Conservation (phyloP, 805 yeast genomes). For the Ogataea neopini region DNA sequence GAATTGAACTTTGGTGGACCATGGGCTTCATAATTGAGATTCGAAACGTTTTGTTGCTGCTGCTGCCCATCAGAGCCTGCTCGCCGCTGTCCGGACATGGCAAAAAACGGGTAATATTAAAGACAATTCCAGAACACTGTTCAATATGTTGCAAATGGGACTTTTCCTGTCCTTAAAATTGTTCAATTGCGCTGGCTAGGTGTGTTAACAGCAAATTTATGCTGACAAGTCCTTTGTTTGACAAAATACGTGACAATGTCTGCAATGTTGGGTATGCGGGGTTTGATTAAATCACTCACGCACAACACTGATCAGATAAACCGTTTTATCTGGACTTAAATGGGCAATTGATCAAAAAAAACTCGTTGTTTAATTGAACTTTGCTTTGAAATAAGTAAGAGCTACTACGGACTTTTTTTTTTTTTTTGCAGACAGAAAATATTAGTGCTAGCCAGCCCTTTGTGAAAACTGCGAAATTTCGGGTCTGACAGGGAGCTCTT, state of each 20-base stretch:
- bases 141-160: too few relatives aligned
- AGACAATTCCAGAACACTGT: too few relatives aligned
- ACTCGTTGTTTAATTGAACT: neutral
- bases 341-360: neutral
- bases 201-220: neutral
- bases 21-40: neutral
- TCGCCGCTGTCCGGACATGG: neutral
- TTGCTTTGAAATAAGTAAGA: too few relatives aligned
- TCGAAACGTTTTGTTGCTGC: neutral
- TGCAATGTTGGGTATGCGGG: too few relatives aligned
- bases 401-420: too few relatives aligned
- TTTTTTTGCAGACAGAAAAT: neutral
- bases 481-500: neutral
- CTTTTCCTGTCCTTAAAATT: neutral
- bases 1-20: slow-evolving; percentile 19
- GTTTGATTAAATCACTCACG: too few relatives aligned
- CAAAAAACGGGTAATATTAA: too few relatives aligned
- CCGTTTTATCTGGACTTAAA: neutral
- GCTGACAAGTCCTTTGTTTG: too few relatives aligned
- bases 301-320: too few relatives aligned
- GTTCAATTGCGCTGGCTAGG: neutral
- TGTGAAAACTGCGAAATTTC: neutral
- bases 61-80: neutral
- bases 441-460: neutral
- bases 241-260: too few relatives aligned